A percentile compares a stretch with the other conserved stretches of the same genome.
Conservation (phyloP, 805 yeast genomes). For the Torulaspora microellipsoides region DNA sequence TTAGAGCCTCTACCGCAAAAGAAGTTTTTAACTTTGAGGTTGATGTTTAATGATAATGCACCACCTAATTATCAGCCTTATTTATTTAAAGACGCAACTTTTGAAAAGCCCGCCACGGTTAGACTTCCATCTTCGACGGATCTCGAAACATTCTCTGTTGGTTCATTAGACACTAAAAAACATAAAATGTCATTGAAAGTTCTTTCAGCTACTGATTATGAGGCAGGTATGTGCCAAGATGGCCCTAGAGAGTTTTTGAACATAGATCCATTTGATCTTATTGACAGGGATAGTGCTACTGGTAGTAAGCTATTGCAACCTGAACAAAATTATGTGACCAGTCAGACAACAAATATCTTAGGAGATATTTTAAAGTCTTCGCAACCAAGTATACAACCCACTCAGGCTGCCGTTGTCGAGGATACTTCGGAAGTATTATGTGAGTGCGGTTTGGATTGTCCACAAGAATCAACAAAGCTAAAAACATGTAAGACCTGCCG, state of each 20-base stretch:
- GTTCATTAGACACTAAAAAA: constrained; percentile 31
- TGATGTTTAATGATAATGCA: constrained; percentile 45
- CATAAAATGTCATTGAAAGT: constrained; percentile 34
- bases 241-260: constrained; percentile 6
- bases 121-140: constrained; percentile 25
- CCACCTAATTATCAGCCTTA: constrained; percentile 48
- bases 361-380: constrained; percentile 29
- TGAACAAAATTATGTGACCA: constrained; percentile 12
- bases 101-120: constrained; percentile 35
- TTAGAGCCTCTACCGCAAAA: constrained; percentile 48
- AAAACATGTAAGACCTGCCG: constrained; percentile 33
- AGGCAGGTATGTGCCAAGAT: constrained; percentile 7
- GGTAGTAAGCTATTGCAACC: not conserved
- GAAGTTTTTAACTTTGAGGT: constrained; percentile 44
- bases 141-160: constrained; percentile 26
- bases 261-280: constrained; percentile 32
- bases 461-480: constrained; percentile 10
- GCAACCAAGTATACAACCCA: constrained; percentile 24
- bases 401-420: constrained; percentile 24
- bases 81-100: constrained; percentile 42
- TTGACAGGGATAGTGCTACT: constrained; percentile 1
- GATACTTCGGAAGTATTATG: constrained; percentile 24
- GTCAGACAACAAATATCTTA: constrained; percentile 35
- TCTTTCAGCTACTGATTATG: constrained; percentile 22
- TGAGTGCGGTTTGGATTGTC: constrained; percentile 27